Evolutionary conservation across 2,329 filamentous ascomycete genomes (phyloP).

Genomic region (Diaporthe sp.): DNA sequence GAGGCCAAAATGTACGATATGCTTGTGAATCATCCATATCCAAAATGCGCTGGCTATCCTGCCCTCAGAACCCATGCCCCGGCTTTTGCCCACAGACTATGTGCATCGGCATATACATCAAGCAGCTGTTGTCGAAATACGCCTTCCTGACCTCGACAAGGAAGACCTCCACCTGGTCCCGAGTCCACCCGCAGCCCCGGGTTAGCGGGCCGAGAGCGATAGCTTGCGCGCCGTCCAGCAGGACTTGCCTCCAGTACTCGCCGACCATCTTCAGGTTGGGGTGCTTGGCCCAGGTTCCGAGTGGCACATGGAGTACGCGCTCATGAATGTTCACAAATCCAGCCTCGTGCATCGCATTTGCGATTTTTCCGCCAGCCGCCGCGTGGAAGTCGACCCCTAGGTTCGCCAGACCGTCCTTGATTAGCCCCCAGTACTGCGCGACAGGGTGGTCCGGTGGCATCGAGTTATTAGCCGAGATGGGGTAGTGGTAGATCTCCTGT

Average conservation of each 20-base stretch:
- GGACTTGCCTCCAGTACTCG: slow-evolving; percentile 59
- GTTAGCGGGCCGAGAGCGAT: slow-evolving; percentile 58
- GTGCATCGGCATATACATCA: slow-evolving; percentile 69
- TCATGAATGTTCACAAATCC: slow-evolving; percentile 62
- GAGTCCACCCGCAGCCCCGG: slow-evolving; percentile 53
- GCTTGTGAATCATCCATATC: slow-evolving; percentile 3
- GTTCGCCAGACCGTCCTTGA: slow-evolving; percentile 48
- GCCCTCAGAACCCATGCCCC: slow-evolving; percentile 27
- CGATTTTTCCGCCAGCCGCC: slow-evolving; percentile 49
- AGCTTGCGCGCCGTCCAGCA: slow-evolving; percentile 58
- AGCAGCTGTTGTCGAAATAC: slow-evolving; percentile 51
- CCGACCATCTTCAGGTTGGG: slow-evolving; percentile 58
- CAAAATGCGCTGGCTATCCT: not conserved
- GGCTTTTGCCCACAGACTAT: slow-evolving; percentile 70
- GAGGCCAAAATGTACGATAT: not conserved
- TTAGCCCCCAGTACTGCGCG: slow-evolving; percentile 48
- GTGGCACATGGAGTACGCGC: slow-evolving; percentile 60
- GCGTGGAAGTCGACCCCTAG: slow-evolving; percentile 58
- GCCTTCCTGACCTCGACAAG: slow-evolving; percentile 52
- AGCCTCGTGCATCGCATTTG: slow-evolving; percentile 53
- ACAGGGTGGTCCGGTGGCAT: slow-evolving; percentile 58
- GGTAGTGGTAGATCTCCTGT: slow-evolving; percentile 59
- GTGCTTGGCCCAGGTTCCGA: slow-evolving; percentile 61
- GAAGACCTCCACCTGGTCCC: slow-evolving; percentile 54
- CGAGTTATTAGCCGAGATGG: slow-evolving; percentile 60